Evolutionary conservation across 1,284 basidiomycete genomes (phyloP).

Genomic region (Trametes sp.): DNA sequence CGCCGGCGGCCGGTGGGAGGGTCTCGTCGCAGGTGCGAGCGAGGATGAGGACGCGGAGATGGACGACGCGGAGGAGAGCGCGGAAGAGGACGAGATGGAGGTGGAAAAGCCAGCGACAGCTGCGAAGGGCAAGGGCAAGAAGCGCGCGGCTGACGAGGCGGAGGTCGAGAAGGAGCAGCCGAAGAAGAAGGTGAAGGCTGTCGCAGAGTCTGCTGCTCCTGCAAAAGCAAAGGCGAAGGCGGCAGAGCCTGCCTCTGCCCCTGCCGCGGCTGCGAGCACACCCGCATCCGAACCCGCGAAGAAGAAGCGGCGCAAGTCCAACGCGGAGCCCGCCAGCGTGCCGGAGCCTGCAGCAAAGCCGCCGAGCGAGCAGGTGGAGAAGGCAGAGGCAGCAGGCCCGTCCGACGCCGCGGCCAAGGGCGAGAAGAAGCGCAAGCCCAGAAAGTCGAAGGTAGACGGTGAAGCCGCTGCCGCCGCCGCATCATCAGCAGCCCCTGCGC

Average conservation of each 20-base stretch:
- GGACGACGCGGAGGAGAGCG: constrained; percentile 41
- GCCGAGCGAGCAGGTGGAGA: constrained; percentile 2
- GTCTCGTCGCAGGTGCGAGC: constrained; percentile 48
- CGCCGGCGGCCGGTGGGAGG: constrained; percentile 70
- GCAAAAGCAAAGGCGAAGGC: constrained; percentile 35
- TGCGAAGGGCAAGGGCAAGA: constrained; percentile 50
- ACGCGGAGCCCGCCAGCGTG: constrained; percentile 6
- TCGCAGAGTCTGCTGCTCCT: constrained; percentile 27
- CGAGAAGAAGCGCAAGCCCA: constrained; percentile 49
- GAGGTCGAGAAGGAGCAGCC: constrained; percentile 41
- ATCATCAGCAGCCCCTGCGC: constrained; percentile 1
- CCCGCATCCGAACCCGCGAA: constrained; percentile 25
- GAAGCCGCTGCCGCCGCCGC: constrained; percentile 10
- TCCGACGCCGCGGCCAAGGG: constrained; percentile 25
- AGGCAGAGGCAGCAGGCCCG: constrained; percentile 22
- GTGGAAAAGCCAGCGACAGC: constrained; percentile 22
- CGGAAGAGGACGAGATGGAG: constrained; percentile 33
- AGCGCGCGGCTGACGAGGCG: constrained; percentile 47
- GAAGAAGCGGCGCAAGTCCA: constrained; percentile 37
- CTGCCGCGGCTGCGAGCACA: constrained; percentile 9
- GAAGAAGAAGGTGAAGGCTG: constrained; percentile 46
- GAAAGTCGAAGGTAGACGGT: constrained; percentile 17
- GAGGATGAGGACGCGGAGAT: constrained; percentile 40
- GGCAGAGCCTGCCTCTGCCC: constrained; percentile 15
- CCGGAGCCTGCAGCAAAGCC: constrained; percentile 5